Base-by-base conservation (phyloP, 2,329 filamentous ascomycete species). In the Macrophomina phaseolina region DNA sequence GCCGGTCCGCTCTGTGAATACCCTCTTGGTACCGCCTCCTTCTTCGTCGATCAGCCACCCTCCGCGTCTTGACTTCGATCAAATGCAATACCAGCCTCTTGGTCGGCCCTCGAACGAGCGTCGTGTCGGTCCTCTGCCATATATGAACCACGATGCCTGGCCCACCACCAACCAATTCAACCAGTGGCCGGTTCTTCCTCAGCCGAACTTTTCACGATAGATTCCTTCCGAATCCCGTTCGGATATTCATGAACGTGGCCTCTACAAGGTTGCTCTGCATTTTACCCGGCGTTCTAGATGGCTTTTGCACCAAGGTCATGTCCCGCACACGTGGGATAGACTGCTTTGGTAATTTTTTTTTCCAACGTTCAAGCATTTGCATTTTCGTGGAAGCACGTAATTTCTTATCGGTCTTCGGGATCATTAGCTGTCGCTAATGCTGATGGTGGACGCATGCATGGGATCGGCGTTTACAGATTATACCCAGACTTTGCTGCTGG, bases 1-100 rank as follows among this genome's bases (percentile, higher is more conserved):
- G 70, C 94, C 94, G 1, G 90, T 97, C 46, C 91, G 94, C 64
- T 87, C 92, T 68, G 92, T 97, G 67, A 93, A 95, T 71, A 97
- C 93, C 0, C 86, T 98, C n/a, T 84, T 97, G 36, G 93, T 95
- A 67, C 94, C 94, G 38, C 92, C 93, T 6, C 91, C 93, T 0
- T 91, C 92, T 30, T 85, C 89, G 8, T 92, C 92, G 7, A 86
- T 96, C 69, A 90, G 94, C 58, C 80, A 81, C 56, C 78, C 80
- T 8, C 77, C 79, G 11, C 76, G 77, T 53, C 78, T 78, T 45
- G 77, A 83, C 18, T 77, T 80, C 67, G 80, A 83, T 62, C 81
- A 83, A 67, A 84, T 84, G 82, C 82, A 83, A 61, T 84, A 84
- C 67, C 82, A 84, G 69, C 80, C 82, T 9, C 72, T 84, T 23